Conservation (phyloP, 768 basidiomycete genomes). For the Dioszegia hungarica region DNA sequence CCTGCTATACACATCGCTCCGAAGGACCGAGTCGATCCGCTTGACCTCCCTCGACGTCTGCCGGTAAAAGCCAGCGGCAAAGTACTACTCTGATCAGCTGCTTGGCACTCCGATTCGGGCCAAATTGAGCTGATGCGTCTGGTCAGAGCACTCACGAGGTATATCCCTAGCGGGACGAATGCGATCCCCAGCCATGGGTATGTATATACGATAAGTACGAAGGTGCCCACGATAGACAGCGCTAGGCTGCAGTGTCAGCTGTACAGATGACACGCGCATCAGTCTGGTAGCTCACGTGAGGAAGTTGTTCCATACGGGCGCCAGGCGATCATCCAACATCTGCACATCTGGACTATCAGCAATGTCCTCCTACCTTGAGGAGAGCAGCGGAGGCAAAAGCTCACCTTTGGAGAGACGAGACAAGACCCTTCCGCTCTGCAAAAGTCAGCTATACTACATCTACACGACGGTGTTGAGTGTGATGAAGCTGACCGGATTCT, state of each 20-base stretch:
- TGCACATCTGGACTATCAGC: slow-evolving; percentile 36
- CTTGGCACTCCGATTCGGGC: too few relatives aligned
- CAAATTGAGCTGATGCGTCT: background rate
- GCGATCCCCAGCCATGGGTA: slow-evolving; percentile 37
- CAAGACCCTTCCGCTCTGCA: slow-evolving; percentile 38
- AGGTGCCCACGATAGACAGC: slow-evolving; percentile 32
- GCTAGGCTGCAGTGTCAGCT: slow-evolving; percentile 21
- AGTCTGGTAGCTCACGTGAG: slow-evolving; percentile 13
- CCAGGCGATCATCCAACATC: slow-evolving; percentile 44
- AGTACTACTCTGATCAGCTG: slow-evolving; percentile 10
- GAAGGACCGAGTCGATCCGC: slow-evolving; percentile 27
- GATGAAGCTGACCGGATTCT: slow-evolving; percentile 50
- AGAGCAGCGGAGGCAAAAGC: slow-evolving; percentile 21
- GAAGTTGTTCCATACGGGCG: slow-evolving; percentile 23
- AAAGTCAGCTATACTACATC: background rate
- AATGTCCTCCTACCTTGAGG: slow-evolving; percentile 48
- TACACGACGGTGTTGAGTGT: background rate
- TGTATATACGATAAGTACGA: slow-evolving; percentile 39
- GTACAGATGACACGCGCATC: background rate
- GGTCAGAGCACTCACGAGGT: slow-evolving; percentile 16
- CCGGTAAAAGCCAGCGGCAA: slow-evolving; percentile 31
- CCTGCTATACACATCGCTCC: slow-evolving; percentile 25
- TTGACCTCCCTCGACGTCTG: slow-evolving; percentile 31
- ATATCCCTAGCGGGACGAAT: slow-evolving; percentile 29
- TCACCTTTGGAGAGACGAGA: slow-evolving; percentile 40